A percentile compares a stretch with the other conserved stretches of the same genome.
These are phyloP conservation scores for Syncephalis plumigaleata DNA, from an alignment of 371 early-diverging fungal species.

Conservation along the genomic window DNA sequence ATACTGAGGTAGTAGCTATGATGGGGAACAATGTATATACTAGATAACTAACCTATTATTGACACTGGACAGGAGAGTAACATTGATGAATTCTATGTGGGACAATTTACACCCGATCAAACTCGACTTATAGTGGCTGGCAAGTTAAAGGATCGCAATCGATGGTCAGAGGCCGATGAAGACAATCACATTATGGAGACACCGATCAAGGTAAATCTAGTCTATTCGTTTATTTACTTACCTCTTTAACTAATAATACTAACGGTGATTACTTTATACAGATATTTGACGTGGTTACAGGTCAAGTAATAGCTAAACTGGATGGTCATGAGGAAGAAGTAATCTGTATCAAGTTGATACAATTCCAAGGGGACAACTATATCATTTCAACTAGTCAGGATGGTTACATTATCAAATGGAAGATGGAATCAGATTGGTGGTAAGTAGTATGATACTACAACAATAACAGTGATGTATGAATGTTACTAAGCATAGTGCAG, in stretches of 20 bases:
- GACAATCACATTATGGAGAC: conserved; percentile 85
- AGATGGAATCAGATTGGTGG: conserved; percentile 58
- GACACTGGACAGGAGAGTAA: conserved; percentile 31
- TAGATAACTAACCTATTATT: conserved; percentile 1
- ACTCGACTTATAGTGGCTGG: conserved; percentile 42
- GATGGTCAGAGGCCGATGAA: conserved; percentile 73
- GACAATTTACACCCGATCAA: conserved; percentile 41
- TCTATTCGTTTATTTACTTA: not conserved
- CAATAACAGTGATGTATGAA: not conserved
- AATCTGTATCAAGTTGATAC: conserved; percentile 52
- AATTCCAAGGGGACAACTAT: conserved; percentile 61
- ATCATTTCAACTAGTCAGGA: conserved; percentile 79
- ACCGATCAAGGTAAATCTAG: conserved; percentile 43
- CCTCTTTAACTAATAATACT: not conserved
- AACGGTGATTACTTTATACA: conserved; percentile 8
- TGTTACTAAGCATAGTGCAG: not conserved
- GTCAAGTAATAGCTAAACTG: conserved; percentile 44
- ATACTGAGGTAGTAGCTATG: conserved; percentile 21
- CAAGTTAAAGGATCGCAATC: conserved; percentile 66
- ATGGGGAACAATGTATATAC: not conserved
- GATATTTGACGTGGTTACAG: conserved; percentile 56
- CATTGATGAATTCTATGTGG: conserved; percentile 82
- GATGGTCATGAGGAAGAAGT: conserved; percentile 80
- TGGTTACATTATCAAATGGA: conserved; percentile 79
- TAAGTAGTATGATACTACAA: conserved; percentile 7